Conservation (phyloP, 345 rosid genomes). For the Eucalyptus tenuipes region DNA sequence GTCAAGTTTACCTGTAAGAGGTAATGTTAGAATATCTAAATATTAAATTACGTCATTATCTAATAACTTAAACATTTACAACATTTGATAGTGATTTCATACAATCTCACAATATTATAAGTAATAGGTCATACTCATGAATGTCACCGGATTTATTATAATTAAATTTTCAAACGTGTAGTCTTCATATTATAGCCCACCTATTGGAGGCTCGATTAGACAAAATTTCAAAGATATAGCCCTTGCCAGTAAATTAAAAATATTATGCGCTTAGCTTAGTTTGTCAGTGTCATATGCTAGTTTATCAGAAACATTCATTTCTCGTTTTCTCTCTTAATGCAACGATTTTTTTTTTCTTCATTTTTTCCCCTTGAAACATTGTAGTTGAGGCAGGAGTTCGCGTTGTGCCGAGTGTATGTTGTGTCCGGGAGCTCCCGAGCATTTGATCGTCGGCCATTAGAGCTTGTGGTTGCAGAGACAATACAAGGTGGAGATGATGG, state of each 20-base stretch:
- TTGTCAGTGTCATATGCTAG: background rate
- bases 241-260: background rate
- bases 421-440: conserved; percentile 63
- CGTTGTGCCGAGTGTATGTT: conserved; percentile 71
- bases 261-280: background rate
- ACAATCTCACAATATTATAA: too few relatives aligned
- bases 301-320: background rate
- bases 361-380: background rate
- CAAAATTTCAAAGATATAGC: background rate
- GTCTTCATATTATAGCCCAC: background rate
- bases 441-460: conserved; percentile 79
- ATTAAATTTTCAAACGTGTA: background rate
- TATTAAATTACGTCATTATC: too few relatives aligned
- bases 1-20: background rate
- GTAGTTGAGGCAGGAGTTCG: conserved; percentile 52
- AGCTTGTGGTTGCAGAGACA: background rate
- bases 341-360: background rate
- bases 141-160: background rate
- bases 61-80: too few relatives aligned
- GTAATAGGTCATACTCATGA: background rate
- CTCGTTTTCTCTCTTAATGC: conserved; percentile 3
- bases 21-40: too few relatives aligned
- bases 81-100: background rate
- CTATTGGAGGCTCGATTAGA: background rate
- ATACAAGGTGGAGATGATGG: background rate